Base-by-base conservation (phyloP, 768 basidiomycete species). In the Pleurotus sapidus region DNA sequence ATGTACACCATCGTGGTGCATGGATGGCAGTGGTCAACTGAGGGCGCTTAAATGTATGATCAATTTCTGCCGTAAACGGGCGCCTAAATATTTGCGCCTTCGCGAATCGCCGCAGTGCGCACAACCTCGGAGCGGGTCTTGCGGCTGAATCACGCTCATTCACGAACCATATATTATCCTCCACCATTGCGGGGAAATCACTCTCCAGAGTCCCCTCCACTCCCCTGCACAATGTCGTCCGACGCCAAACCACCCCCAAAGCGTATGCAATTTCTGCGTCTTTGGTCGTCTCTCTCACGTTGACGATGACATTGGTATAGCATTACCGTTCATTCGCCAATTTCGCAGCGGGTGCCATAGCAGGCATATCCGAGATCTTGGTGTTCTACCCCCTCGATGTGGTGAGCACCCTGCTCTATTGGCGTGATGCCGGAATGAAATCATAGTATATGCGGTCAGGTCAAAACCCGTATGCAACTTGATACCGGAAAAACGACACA, bases 391-490 rank as follows among this genome's bases (percentile, higher is more conserved):
- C 94, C 57, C 86, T 95, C 60, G 93, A 96, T 91, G 94, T 96
- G 66, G 91, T 93, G 74, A 65, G 91, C 84, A 24, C 47, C 23
- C 43, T 4, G 30, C 27, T 56, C 27, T 24, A 48, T 45, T 43
- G 23, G 48, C 51, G 38, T 55, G 43, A 45, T 34, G 11, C 30
- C 30, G 30, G 30, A 34, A 34, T 9, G 8, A 9, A 34, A 34
- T n/a, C 14, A 54, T 37, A 7, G 8, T 39, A n/a, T 38, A 43
- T 34, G 30, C 30, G 30, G 9, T 15, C 67, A 94, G 91, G 94
- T 98, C 68, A 98, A 99, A 77, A 99, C 97, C 18, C 91, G 97
- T 24, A 95, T 98, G 87, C 97, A 99, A 70, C 80, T 99, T n/a
- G 89, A 91, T 69, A 91, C 87, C 4, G 93, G 93, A 3, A 92